Evolutionary conservation across 225 moss, liverwort and hornwort genomes (phyloP).

Genomic region (Polytrichum formosum): DNA sequence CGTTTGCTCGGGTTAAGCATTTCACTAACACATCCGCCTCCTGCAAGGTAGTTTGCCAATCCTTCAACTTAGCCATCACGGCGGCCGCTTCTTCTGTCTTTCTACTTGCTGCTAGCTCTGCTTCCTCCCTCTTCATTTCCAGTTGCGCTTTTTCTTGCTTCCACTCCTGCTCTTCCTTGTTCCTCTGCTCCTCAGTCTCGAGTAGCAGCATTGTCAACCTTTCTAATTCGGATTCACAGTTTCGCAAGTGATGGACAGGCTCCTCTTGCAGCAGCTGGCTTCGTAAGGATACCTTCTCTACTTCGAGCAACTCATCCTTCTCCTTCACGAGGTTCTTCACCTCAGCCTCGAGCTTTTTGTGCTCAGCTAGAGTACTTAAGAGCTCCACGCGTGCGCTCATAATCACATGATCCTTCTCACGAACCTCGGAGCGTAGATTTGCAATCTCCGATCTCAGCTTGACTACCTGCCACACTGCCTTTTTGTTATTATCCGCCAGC

Average conservation of each 20-base stretch:
- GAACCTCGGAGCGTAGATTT: conserved; percentile 23
- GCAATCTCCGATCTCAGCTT: conserved; percentile 25
- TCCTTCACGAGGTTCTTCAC: conserved; percentile 2
- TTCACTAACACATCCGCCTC: conserved; percentile 67
- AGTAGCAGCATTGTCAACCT: conserved; percentile 43
- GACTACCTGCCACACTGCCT: conserved; percentile 10
- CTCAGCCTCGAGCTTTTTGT: conserved; percentile 16
- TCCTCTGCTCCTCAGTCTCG: conserved; percentile 38
- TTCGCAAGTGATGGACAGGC: conserved; percentile 12
- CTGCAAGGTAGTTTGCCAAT: conserved; percentile 34
- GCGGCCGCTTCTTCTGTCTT: conserved; percentile 35
- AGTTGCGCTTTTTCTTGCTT: conserved; percentile 36
- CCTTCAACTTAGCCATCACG: conserved; percentile 30
- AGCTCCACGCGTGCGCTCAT: conserved; percentile 16
- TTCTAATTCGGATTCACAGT: conserved; percentile 48
- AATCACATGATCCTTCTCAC: conserved; percentile 22
- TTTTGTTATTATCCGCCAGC: not conserved
- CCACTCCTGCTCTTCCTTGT: conserved; percentile 39
- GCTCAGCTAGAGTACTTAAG: conserved; percentile 8
- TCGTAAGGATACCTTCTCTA: not conserved
- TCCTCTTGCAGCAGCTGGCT: too few relatives aligned
- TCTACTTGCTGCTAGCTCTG: conserved; percentile 19
- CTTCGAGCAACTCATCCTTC: conserved; percentile 6
- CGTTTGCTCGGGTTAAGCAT: conserved; percentile 69
- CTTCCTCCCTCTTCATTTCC: conserved; percentile 26